These are phyloP conservation scores for Coniochaeta sp. DNA, from an alignment of 2,329 filamentous ascomycete genomes.

Conservation along the genomic window DNA sequence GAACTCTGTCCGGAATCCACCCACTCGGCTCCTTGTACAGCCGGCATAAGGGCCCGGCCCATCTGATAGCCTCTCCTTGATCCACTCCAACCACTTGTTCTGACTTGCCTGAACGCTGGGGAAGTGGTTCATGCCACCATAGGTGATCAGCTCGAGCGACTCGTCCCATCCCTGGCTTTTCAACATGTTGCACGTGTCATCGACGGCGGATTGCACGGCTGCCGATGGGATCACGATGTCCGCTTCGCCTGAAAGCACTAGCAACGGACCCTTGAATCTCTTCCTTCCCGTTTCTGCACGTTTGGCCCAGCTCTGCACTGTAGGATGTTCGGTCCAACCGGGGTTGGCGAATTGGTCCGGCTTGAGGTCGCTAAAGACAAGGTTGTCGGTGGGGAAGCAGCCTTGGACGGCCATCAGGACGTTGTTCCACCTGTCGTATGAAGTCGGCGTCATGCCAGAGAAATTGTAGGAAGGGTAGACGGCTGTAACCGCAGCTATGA, in stretches of 20 bases:
- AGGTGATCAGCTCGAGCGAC: neutral
- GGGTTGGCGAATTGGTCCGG: neutral
- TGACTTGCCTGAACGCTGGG: constrained; percentile 11
- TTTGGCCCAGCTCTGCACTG: neutral
- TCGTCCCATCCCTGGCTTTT: neutral
- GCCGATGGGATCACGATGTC: neutral
- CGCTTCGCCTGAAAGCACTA: constrained; percentile 1
- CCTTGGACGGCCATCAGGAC: neutral
- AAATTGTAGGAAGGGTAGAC: constrained; percentile 1
- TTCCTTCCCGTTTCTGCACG: neutral
- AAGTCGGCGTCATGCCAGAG: neutral
- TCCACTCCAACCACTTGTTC: constrained; percentile 10
- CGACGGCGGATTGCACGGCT: neutral
- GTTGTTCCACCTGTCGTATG: constrained; percentile 4
- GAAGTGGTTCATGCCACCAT: constrained; percentile 9
- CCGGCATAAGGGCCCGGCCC: neutral
- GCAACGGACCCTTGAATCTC: constrained; percentile 2
- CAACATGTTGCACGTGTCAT: neutral
- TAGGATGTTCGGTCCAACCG: neutral
- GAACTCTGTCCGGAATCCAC: neutral
- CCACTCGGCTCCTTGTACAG: neutral
- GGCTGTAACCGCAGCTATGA: too few relatives aligned
- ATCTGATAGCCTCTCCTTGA: constrained; percentile 8
- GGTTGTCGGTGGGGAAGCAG: neutral
- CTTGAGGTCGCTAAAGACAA: neutral